Evolutionary conservation across 805 yeast species (phyloP).

Genomic region (Huiozyma naganishii): DNA sequence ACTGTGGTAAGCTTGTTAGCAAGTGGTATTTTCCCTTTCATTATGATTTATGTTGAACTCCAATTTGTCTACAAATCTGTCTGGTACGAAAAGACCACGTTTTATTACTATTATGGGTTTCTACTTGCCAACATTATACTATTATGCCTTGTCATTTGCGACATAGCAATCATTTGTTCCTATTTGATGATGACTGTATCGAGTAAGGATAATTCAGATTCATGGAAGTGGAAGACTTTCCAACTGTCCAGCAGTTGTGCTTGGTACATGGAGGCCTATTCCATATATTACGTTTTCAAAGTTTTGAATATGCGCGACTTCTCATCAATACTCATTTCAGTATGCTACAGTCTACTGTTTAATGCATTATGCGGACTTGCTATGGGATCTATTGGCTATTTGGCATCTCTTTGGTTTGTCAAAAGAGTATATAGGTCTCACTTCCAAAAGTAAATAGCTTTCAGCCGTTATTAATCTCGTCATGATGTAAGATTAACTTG

Average conservation of each 20-base stretch:
- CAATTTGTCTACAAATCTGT: constrained; percentile 61
- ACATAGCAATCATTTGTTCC: constrained; percentile 59
- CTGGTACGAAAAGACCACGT: constrained; percentile 72
- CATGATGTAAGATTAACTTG: background rate
- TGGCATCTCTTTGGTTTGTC: constrained; percentile 57
- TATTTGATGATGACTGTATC: constrained; percentile 41
- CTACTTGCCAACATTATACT: constrained; percentile 50
- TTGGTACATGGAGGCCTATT: constrained; percentile 55
- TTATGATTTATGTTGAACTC: constrained; percentile 70
- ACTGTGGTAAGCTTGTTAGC: constrained; percentile 1
- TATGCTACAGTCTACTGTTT: constrained; percentile 59
- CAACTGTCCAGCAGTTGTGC: constrained; percentile 62
- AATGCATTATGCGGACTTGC: constrained; percentile 54
- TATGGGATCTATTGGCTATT: constrained; percentile 65
- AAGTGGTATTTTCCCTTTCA: constrained; percentile 67
- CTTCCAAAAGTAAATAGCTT: background rate
- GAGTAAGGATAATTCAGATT: constrained; percentile 3
- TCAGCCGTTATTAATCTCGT: background rate
- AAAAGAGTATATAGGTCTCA: constrained; percentile 26
- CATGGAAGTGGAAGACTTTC: constrained; percentile 81
- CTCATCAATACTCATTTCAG: constrained; percentile 55
- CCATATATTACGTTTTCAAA: constrained; percentile 52
- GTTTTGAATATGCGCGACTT: constrained; percentile 54
- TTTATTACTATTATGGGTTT: constrained; percentile 73
- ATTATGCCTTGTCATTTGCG: constrained; percentile 52